phyloP scores from a whole-genome alignment of 306 rosid genomes.

The Erythrophleum fordii region DNA sequence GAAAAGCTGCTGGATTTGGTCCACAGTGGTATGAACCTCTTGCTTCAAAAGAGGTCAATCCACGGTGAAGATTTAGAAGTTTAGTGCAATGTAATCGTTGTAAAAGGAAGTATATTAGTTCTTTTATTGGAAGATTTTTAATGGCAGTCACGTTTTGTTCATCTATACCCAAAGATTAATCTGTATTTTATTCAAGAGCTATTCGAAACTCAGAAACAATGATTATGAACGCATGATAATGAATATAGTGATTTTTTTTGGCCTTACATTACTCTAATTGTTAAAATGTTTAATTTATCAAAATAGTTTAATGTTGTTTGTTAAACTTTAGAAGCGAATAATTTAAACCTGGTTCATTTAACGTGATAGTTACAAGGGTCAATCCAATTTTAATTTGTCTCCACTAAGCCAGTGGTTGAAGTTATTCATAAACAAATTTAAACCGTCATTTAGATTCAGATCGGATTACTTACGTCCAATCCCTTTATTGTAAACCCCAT shows the following conservation, averaged over 20 bases:
- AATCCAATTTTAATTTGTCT: too few species aligned
- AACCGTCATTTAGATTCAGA: too few species aligned
- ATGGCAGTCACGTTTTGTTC: background rate
- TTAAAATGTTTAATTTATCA: background rate
- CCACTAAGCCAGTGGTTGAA: too few species aligned
- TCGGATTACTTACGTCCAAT: too few species aligned
- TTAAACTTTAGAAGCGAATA: too few species aligned
- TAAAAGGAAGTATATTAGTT: background rate
- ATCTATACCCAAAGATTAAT: background rate
- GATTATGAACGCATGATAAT: too few species aligned
- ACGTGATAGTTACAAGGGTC: too few species aligned
- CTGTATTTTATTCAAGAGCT: background rate
- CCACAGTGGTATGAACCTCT: constrained; percentile 90
- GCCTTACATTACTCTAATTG: background rate
- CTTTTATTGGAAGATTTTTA: background rate
- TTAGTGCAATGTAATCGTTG: background rate
- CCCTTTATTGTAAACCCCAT: too few species aligned
- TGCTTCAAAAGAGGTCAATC: constrained; percentile 59
- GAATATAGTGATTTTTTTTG: too few species aligned
- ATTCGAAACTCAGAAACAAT: background rate
- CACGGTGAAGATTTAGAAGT: constrained; percentile 6
- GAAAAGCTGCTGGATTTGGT: constrained; percentile 87
- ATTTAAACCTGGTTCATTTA: too few species aligned
- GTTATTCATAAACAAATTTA: too few species aligned
- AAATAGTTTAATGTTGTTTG: background rate